Conservation (phyloP, 176 grass and related monocot species). For the Oryza glaberrima region DNA sequence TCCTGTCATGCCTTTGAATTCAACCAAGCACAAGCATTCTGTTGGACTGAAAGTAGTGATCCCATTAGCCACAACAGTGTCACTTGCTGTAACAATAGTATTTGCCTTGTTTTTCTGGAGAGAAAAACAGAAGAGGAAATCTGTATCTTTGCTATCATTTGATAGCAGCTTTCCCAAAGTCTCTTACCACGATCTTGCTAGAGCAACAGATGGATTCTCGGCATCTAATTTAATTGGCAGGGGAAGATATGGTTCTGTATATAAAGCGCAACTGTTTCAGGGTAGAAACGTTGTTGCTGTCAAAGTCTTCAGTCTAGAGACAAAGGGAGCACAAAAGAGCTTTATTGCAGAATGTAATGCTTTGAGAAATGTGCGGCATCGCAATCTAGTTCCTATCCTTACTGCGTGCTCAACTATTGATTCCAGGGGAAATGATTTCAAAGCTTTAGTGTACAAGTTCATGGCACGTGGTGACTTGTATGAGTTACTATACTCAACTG, state of each 20-base stretch:
- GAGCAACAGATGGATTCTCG: slow-evolving; percentile 16
- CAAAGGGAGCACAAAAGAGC: slow-evolving; percentile 27
- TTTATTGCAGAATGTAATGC: slow-evolving; percentile 28
- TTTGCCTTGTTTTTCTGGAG: neutral
- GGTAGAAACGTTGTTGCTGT: neutral
- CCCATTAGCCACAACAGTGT: neutral
- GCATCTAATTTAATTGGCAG: slow-evolving; percentile 14
- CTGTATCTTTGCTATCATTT: neutral
- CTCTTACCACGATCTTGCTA: slow-evolving; percentile 23
- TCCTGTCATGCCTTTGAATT: neutral
- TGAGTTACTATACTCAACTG: neutral
- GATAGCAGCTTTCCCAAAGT: neutral
- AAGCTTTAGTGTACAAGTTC: slow-evolving; percentile 42
- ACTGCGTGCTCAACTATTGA: slow-evolving; percentile 23
- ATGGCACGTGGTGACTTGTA: slow-evolving; percentile 24
- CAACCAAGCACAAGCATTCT: neutral
- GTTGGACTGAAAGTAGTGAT: neutral
- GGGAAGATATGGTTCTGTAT: slow-evolving; percentile 29
- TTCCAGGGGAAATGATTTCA: slow-evolving; percentile 19
- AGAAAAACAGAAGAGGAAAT: neutral
- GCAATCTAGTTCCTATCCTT: slow-evolving; percentile 23
- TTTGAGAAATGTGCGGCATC: slow-evolving; percentile 30
- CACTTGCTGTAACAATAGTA: neutral
- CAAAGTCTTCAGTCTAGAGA: slow-evolving; percentile 32
- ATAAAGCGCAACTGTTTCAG: neutral